Evolutionary conservation across 139 green algal species (phyloP), one percentile per base, ranked within the genome.

Genomic region (Asterochloris erici): DNA sequence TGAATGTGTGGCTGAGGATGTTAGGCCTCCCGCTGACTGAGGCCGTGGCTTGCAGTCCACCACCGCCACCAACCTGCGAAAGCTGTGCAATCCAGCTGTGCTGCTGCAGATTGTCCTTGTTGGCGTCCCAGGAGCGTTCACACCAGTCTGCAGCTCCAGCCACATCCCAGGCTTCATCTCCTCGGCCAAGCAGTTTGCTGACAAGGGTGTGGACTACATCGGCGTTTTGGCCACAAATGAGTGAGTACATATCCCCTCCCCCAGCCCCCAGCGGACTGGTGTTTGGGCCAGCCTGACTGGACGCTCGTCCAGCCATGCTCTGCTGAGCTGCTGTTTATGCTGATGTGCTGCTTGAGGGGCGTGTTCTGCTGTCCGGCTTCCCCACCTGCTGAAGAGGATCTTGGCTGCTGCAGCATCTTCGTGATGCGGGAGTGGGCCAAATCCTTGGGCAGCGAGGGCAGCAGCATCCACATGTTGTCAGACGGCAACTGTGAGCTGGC

Each of bases 351-450:
- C 66, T 71, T 9, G 21, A 26, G 19, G 2, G 21, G 21, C 4
- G 21, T 21, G 17, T 24, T 26, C 66, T 13, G 19, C 21, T 71
- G 66, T 71, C 17, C 66, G 10, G 17, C 17, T 24, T 71, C 66
- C 21, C 21, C 19, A 26, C 66, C 66, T 71, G 66, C 66, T 4
- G 38, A 54, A 54, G 38, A 6, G 38, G 38, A 54, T 54, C 17
- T 76, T 21, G 66, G 17, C 0, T 79, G 19, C 9, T 79, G 74
- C 54, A 79, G 74, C 54, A 79, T 79, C 47, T 79, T 79, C 66
- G 74, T 79, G 38, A 79, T 79, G 74, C 64, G 74, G 74, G 74
- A 79, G 74, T 79, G 74, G 74, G 74, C 54, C 74, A 79, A 79
- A 38, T 68, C 74, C 15, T 68, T 79, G 74, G 74, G 74, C 0